These are phyloP conservation scores for Veloporphyrellus conicus DNA, from an alignment of 1,284 basidiomycete genomes.

Conservation along the genomic window DNA sequence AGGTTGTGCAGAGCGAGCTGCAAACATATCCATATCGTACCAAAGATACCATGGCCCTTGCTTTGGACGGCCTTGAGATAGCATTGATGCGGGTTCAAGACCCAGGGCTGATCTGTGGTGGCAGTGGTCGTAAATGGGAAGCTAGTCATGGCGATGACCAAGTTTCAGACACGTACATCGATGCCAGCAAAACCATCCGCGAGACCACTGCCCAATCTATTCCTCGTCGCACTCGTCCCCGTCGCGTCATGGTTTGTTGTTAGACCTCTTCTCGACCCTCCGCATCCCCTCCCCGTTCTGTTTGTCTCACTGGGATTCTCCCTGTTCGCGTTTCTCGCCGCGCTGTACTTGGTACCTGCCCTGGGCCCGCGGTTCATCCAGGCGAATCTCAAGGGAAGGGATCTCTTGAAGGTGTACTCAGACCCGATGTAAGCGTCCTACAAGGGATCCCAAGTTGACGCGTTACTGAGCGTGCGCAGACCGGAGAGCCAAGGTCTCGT, in stretches of 20 bases:
- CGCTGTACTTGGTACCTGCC: constrained; percentile 69
- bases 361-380: constrained; percentile 71
- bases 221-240: constrained; percentile 58
- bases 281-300: constrained; percentile 63
- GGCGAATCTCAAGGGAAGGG: constrained; percentile 74
- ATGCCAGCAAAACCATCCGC: constrained; percentile 35
- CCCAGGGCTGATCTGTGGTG: constrained; percentile 4
- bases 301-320: constrained; percentile 77
- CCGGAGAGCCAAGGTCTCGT: constrained; percentile 93
- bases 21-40: constrained; percentile 38
- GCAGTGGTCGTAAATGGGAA: constrained; percentile 19
- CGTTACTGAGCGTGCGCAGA: constrained; percentile 41
- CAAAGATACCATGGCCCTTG: constrained; percentile 65
- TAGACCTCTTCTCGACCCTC: constrained; percentile 63
- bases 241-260: constrained; percentile 65
- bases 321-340: constrained; percentile 70
- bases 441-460: background rate
- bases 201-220: constrained; percentile 49
- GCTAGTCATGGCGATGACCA: constrained; percentile 6
- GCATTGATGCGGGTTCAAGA: constrained; percentile 20
- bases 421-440: constrained; percentile 63
- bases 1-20: background rate
- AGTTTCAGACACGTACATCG: background rate
- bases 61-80: constrained; percentile 31
- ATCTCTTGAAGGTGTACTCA: constrained; percentile 74